Evolutionary conservation across 768 basidiomycete genomes (phyloP).

Genomic region (Phlegmacium glaucopus): DNA sequence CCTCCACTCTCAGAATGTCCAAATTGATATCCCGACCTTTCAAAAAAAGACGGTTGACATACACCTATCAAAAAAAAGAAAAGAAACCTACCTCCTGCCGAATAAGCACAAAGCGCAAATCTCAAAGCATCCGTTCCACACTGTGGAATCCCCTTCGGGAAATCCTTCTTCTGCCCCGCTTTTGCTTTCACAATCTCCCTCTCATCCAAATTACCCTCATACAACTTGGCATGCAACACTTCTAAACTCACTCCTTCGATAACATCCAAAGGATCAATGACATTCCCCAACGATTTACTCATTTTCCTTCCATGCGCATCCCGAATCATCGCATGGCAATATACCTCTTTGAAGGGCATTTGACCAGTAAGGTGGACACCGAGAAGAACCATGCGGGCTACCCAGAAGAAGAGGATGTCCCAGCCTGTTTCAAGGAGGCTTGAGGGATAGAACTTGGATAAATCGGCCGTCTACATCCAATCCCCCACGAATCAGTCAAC

Average conservation of each 20-base stretch:
- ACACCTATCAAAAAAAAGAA: neutral
- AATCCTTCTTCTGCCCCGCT: constrained; percentile 97
- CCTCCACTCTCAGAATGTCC: constrained; percentile 93
- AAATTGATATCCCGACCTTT: constrained; percentile 95
- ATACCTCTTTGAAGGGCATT: constrained; percentile 94
- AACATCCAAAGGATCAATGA: constrained; percentile 95
- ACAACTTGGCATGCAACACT: constrained; percentile 77
- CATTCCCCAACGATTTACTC: constrained; percentile 97
- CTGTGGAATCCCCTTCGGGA: constrained; percentile 98
- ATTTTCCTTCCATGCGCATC: constrained; percentile 99
- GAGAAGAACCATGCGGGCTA: constrained; percentile 95
- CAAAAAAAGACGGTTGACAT: neutral
- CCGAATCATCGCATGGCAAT: constrained; percentile 98
- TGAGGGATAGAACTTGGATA: constrained; percentile 82
- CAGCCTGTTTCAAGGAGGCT: constrained; percentile 96
- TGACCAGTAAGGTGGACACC: constrained; percentile 85
- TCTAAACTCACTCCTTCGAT: constrained; percentile 83
- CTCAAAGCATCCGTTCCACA: constrained; percentile 96
- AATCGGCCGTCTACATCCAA: constrained; percentile 61
- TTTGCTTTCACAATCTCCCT: constrained; percentile 90
- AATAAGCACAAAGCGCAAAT: constrained; percentile 94
- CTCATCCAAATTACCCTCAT: constrained; percentile 90
- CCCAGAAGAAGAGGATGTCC: constrained; percentile 99
- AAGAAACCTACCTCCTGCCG: constrained; percentile 63
- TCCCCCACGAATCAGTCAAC: neutral